Base-by-base conservation (phyloP, 345 rosid genomes). In the Citrus maxima region DNA sequence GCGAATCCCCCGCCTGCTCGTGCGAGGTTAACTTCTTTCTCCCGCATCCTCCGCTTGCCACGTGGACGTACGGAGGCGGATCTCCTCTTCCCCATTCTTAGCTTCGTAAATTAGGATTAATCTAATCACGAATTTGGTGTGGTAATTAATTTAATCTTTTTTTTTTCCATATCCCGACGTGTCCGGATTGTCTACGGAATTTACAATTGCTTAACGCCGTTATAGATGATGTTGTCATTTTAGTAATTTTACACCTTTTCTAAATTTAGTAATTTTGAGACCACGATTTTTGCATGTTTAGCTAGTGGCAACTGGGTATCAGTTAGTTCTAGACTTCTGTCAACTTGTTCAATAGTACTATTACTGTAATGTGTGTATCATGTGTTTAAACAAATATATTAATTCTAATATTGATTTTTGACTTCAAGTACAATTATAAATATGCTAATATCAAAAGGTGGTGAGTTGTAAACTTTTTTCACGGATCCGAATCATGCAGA, bases 1-100 rank as follows among this genome's bases (percentile, higher is more conserved):
- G 73, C 82, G 75, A 74, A 75, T 75, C 76, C 62, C 40, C 10
- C 34, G 22, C 65, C 13, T 59, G 55, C 76, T 28, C 22, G 21
- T 2, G 25, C 67, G 19, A 18, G 30, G 79, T 75, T 72, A 72
- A 72, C 83, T 58, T 13, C 56, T 22, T 19, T 4, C 21, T 18
- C 42, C 3, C 0, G 8, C 69, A 32, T 19, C 67, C 60, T 35
- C 0, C 22, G 67, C 28, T 0, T 0, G 65, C 66, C 86, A 81
- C 80, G 75, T 80, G 73, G 1, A 0, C 13, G 4, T n/a, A 8
- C 73, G 65, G 19, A 34, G 37, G 30, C 63, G 71, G 7, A 1
- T 70, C 25, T 51, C 70, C 40, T 3, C 3, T 32, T 66, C 72
- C 28, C 56, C 51, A 6, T 22, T 10, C 54, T 56, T 37, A n/a